Evolutionary conservation across 345 rosid species (phyloP), one percentile per base, ranked within the genome.

Genomic region (Eucalyptus viminalis): DNA sequence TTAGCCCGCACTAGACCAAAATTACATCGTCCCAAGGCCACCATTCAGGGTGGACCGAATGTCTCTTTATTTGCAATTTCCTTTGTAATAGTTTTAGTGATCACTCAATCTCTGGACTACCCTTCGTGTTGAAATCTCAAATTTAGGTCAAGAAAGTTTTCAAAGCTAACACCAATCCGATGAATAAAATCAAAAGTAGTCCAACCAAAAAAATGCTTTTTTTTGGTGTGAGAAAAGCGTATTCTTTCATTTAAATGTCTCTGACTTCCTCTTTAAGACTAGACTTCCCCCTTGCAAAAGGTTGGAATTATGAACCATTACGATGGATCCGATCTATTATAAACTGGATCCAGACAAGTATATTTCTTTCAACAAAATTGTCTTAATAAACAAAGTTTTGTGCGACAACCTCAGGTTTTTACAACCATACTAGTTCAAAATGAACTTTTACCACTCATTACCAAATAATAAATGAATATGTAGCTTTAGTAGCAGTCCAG

Each of bases 71-170:
- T 53, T 53, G 56, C 56, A 19, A 53, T 53, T 19, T 53, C 10
- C 56, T 1, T 1, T 0, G 1, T 51, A 1, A 51, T 0, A 17
- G 2, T 17, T 51, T 51, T 3, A 51, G 56, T 1, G 22, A 16
- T 0, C 6, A 17, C 22, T 51, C 8, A 17, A 51, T 16, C 21
- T 51, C 1, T 51, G 4, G 9, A 51, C 22, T 51, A 51, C 22
- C 0, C 22, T 51, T 1, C 2, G 1, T 53, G 24, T 53, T 53
- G 56, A 53, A 53, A 53, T 53, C 56, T 53, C 22, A 56, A 56
- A 56, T 56, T 56, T 56, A 2, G 62, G 25, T 22, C 29, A 56
- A 22, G 5, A 56, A 22, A 56, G 2, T 56, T 56, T 56, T 56
- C 62, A 56, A 56, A 56, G 29, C 62, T 56, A 56, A 56, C 12